phyloP scores from a whole-genome alignment of 257 asterid genomes.

The Primulina eburnea region DNA sequence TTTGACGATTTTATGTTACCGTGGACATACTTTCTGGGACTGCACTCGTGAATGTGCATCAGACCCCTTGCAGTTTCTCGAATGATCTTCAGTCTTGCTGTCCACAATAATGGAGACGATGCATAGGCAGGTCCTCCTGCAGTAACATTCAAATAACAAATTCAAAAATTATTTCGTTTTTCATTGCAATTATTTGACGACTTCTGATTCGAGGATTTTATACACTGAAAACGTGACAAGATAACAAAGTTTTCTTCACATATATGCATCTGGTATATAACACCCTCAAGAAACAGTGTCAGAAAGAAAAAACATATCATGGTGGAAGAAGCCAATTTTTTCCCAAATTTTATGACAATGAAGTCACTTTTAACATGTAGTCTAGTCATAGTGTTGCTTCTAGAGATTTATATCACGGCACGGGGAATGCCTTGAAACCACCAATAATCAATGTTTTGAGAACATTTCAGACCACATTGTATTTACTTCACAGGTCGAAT shows the following conservation, averaged over 20 bases:
- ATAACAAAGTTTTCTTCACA: background rate
- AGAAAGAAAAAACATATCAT: background rate
- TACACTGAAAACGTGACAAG: background rate
- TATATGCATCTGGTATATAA: background rate
- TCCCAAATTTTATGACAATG: background rate
- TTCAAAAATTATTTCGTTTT: background rate
- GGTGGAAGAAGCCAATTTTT: background rate
- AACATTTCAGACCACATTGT: background rate
- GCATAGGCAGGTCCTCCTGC: conserved; percentile 66
- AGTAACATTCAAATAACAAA: background rate
- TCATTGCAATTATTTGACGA: background rate
- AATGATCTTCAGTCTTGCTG: conserved; percentile 55
- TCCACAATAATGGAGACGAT: conserved; percentile 69
- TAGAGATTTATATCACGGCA: background rate
- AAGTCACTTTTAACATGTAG: background rate
- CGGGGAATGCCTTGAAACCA: background rate
- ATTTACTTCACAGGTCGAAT: background rate
- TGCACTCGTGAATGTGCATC: conserved; percentile 80
- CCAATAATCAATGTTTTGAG: background rate
- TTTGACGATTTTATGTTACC: conserved; percentile 81
- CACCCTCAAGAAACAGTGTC: background rate
- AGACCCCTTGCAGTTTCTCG: conserved; percentile 72
- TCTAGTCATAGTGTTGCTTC: background rate
- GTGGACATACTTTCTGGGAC: conserved; percentile 65
- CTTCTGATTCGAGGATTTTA: background rate